phyloP scores from a whole-genome alignment of 2,329 filamentous ascomycete genomes.

The Mariannaea sp. region DNA sequence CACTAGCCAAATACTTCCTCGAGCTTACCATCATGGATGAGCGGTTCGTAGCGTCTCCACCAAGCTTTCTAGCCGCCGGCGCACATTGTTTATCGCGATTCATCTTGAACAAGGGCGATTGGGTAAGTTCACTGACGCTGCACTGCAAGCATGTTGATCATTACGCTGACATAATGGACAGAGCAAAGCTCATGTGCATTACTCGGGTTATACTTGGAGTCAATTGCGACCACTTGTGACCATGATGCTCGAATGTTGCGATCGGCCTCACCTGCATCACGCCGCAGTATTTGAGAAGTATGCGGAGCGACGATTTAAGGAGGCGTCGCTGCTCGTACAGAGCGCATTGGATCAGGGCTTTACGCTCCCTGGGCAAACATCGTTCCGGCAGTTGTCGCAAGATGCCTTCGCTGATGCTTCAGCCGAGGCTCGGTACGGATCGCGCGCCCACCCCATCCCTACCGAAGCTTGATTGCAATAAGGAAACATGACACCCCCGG shows the following conservation, averaged over 20 bases:
- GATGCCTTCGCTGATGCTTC: constrained; percentile 29
- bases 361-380: constrained; percentile 49
- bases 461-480: constrained; percentile 37
- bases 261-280: constrained; percentile 80
- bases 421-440: constrained; percentile 35
- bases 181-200: constrained; percentile 84
- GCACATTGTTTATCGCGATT: constrained; percentile 89
- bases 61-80: constrained; percentile 88
- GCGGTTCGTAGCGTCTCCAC: constrained; percentile 88
- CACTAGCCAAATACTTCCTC: constrained; percentile 95
- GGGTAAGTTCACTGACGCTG: constrained; percentile 67
- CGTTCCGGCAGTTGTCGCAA: constrained; percentile 45
- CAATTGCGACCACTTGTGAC: constrained; percentile 80
- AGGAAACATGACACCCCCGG: not conserved
- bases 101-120: constrained; percentile 88
- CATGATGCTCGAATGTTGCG: constrained; percentile 86
- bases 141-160: not conserved
- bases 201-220: constrained; percentile 87
- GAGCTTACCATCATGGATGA: constrained; percentile 98
- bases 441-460: constrained; percentile 39
- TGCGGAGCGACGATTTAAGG: constrained; percentile 83
- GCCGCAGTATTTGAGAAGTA: constrained; percentile 91
- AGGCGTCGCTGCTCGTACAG: constrained; percentile 80
- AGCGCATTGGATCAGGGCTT: constrained; percentile 69
- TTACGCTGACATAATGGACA: constrained; percentile 50